Evolutionary conservation across 2,329 filamentous ascomycete species (phyloP), one percentile per base, ranked within the genome.

Genomic region (Aspergillus ochraceoroseus): DNA sequence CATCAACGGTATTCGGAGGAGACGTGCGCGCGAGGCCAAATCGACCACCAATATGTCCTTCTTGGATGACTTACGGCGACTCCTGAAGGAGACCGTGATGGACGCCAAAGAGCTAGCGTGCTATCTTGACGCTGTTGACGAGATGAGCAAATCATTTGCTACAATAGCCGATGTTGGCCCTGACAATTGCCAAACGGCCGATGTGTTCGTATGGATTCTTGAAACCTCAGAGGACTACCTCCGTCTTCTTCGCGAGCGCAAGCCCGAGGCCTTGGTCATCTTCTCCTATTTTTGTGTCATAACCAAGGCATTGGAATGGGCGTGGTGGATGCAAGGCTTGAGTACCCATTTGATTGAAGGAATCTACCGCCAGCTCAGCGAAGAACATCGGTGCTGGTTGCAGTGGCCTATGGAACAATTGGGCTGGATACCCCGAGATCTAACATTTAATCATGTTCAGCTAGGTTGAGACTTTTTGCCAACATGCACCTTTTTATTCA

Each of bases 261-360:
- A 35, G 4, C 48, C 47, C 6, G 41, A 51, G 13, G 49, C 55
- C 7, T 30, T 57, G 23, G 46, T 54, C 3, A 47, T 56, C 7
- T 54, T 58, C 32, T 42, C 45, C 2, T 54, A 52, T 29, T 58
- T 49, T 17, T 52, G 48, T 20, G 53, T 54, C 3, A 34, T 55
- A 7, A 26, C 46, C 3, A 40, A 52, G 9, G 33, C 49, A n/a
- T 30, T 56, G 7, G 55, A 55, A 34, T 54, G 45, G 50, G 36
- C 41, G 12, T 58, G 54, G 53, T 58, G 54, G 54, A 46, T 56
- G 47, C 43, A 53, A 26, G 54, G 54, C 3, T 49, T 48, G 14
- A 52, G 48, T 13, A 22, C 39, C 17, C 48, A 49, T 12, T 22
- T 53, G 7, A 45, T 58, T 2, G 31, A 29, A 27, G 39, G 31